Evolutionary conservation across 2,329 filamentous ascomycete species (phyloP).

Genomic region (Trichophyton simii): DNA sequence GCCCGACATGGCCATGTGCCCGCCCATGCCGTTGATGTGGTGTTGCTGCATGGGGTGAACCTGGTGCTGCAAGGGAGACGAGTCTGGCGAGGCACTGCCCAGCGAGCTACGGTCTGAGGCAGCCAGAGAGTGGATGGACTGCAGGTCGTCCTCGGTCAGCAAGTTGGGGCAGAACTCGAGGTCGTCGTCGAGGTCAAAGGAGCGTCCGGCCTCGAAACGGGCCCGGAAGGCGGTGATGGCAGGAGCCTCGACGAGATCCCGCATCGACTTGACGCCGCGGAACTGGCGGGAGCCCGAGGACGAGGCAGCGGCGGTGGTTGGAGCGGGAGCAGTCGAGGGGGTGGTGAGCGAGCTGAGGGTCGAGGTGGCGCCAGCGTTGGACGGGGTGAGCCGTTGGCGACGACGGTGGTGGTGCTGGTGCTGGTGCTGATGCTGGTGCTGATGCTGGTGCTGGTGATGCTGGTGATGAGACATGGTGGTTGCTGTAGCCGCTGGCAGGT

Average conservation of each 20-base stretch:
- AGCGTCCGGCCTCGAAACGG: constrained; percentile 80
- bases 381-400: constrained; percentile 68
- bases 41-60: constrained; percentile 60
- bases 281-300: constrained; percentile 50
- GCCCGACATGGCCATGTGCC: constrained; percentile 33
- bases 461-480: constrained; percentile 41
- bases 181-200: constrained; percentile 92
- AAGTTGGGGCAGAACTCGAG: constrained; percentile 89
- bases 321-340: neutral
- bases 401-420: constrained; percentile 69
- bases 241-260: constrained; percentile 70
- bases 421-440: constrained; percentile 59
- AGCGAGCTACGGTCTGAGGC: constrained; percentile 87
- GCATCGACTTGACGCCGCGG: constrained; percentile 70
- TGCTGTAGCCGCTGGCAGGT: neutral
- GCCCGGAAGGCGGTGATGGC: constrained; percentile 66
- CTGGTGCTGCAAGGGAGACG: constrained; percentile 80
- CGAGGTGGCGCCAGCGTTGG: neutral
- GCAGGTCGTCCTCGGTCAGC: constrained; percentile 83
- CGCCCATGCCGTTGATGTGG: constrained; percentile 48
- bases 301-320: neutral
- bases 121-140: constrained; percentile 71
- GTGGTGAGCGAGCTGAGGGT: neutral
- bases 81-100: constrained; percentile 84
- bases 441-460: constrained; percentile 59